These are phyloP conservation scores for Penicillium longicatenatum DNA, from an alignment of 495 filamentous ascomycete species.

Conservation along the genomic window DNA sequence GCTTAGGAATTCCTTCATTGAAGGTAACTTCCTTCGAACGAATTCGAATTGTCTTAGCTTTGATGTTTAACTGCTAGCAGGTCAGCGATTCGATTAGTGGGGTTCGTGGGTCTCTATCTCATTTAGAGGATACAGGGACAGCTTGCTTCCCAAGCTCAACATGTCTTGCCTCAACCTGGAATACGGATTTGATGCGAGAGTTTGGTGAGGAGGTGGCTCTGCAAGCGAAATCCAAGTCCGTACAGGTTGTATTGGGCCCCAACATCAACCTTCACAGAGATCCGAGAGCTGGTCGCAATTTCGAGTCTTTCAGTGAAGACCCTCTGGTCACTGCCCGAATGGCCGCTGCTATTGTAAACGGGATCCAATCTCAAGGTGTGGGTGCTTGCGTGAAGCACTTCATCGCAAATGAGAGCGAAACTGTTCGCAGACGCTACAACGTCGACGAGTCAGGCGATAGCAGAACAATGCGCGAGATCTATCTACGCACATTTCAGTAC, in stretches of 20 bases:
- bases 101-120: conserved; percentile 10
- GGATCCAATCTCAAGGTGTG: conserved; percentile 65
- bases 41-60: not conserved
- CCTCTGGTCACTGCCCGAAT: conserved; percentile 62
- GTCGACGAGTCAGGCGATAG: not conserved
- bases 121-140: conserved; percentile 8
- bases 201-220: not conserved
- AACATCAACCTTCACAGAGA: conserved; percentile 3
- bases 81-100: conserved; percentile 18
- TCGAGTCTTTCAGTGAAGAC: conserved; percentile 70
- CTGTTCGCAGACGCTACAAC: conserved; percentile 23
- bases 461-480: conserved; percentile 51
- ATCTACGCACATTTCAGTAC: conserved; percentile 65
- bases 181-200: conserved; percentile 3
- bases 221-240: conserved; percentile 1
- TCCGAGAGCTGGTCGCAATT: conserved; percentile 37
- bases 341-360: conserved; percentile 59
- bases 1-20: conserved; percentile 3
- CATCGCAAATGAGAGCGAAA: conserved; percentile 66
- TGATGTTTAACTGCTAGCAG: not conserved
- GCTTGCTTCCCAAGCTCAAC: conserved; percentile 9
- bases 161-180: conserved; percentile 10
- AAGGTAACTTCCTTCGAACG: not conserved
- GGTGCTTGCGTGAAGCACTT: conserved; percentile 69
- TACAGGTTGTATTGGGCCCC: not conserved